Base-by-base conservation (phyloP, 768 basidiomycete species). In the Gyrodon lividus region DNA sequence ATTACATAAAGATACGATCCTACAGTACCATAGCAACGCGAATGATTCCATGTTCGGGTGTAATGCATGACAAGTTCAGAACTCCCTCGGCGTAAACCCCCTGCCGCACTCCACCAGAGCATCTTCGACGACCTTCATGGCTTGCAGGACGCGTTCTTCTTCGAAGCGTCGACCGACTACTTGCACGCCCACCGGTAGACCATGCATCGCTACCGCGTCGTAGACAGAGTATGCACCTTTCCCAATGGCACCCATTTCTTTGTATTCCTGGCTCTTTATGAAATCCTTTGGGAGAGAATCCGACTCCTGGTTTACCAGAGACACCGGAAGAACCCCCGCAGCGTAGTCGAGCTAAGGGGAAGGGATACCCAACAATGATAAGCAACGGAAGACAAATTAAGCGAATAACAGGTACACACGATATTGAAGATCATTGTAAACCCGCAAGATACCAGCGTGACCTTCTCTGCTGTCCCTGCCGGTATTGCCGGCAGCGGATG, bases 81-180 rank as follows among this genome's bases (percentile, higher is more conserved):
- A 67, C 33, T 24, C 51, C 17, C 22, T 59, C 0, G 65, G 66
- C 23, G 43, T 45, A 22, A 67, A 67, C 40, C 58, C 60, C 23
- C 53, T 54, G 2, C 54, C 68, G 30, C 51, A 51, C 26, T 43
- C 58, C 30, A 47, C 57, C n/a, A 68, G 56, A 16, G 66, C 66
- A 2, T 50, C 54, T 39, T 81, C 71, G 43, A 86, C 70, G 6
- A 87, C 73, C 58, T 80, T 79, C 81, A 87, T 87, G 2, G 80
- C 84, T 59, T 82, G 80, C 6, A 89, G 55, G 2, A 86, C 86
- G 60, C 83, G 83, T 67, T 90, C 88, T 66, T 89, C 88, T 62
- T 87, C 82, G 35, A 86, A 73, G 37, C 81, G 70, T 40, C 76
- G 69, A 2, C 84, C 85, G 1, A 81, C 74, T 28, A 89, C 65